These are phyloP conservation scores for Solanum chaucha DNA, from an alignment of 257 asterid species.

Conservation along the genomic window DNA sequence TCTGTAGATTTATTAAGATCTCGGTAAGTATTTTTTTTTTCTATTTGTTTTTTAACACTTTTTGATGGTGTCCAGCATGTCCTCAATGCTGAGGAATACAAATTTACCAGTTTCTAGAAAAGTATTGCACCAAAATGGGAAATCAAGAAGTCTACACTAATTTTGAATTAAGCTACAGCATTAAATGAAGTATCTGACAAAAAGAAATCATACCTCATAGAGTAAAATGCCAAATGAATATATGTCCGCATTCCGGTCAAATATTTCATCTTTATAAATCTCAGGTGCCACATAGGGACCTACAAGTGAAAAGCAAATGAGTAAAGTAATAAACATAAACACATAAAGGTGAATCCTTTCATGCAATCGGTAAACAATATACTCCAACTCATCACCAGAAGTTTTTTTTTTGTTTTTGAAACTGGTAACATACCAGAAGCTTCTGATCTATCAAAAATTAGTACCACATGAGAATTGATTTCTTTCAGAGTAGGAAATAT, in stretches of 20 bases:
- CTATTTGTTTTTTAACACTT: not conserved
- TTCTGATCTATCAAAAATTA: not conserved
- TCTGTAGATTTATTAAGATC: not conserved
- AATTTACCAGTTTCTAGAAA: not conserved
- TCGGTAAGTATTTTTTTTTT: not conserved
- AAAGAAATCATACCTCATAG: conserved; percentile 54
- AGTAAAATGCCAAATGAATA: conserved; percentile 78
- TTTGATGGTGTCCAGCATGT: not conserved
- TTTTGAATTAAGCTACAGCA: not conserved
- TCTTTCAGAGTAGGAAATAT: not conserved
- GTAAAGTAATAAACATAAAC: not conserved
- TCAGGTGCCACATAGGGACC: conserved; percentile 86
- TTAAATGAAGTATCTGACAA: not conserved
- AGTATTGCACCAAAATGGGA: not conserved
- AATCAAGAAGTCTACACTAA: not conserved
- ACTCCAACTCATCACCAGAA: not conserved
- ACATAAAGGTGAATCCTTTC: not conserved
- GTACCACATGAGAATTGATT: not conserved
- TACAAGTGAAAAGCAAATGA: conserved; percentile 11
- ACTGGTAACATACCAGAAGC: not conserved
- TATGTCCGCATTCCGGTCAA: conserved; percentile 78
- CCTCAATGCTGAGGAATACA: not conserved
- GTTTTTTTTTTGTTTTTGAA: no score
- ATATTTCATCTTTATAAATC: conserved; percentile 50
- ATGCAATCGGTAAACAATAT: not conserved